A percentile compares a stretch with the other conserved stretches of the same genome.
phyloP scores from a whole-genome alignment of 371 early-diverging fungal species.

The Catenaria anguillulae region DNA sequence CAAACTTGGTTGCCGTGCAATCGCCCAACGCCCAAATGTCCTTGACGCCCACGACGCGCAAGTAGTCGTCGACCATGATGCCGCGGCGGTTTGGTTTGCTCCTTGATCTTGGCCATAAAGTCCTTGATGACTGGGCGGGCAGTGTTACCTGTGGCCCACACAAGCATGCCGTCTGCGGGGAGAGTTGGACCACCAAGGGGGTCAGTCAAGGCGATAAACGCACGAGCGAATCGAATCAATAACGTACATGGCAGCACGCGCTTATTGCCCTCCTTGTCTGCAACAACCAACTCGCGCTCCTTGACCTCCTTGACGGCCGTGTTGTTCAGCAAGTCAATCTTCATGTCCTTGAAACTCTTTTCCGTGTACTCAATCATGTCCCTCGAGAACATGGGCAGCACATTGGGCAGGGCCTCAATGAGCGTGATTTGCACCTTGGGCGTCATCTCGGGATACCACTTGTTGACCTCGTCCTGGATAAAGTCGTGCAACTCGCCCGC shows the following conservation, averaged over 20 bases:
- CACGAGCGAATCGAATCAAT: too few species aligned
- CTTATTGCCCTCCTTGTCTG: conserved; percentile 44
- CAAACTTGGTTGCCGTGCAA: conserved; percentile 63
- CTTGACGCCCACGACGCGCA: conserved; percentile 54
- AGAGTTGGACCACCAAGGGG: too few species aligned
- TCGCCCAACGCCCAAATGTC: conserved; percentile 77
- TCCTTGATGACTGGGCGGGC: conserved; percentile 58
- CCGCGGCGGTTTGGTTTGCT: conserved; percentile 67
- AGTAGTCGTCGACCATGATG: conserved; percentile 63
- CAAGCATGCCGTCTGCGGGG: conserved; percentile 73
- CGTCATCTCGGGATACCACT: conserved; percentile 57
- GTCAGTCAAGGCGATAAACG: too few species aligned
- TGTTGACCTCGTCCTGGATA: conserved; percentile 58
- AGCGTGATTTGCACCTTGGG: conserved; percentile 68
- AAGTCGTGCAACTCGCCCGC: conserved; percentile 91
- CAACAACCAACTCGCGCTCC: conserved; percentile 60
- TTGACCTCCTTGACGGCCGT: conserved; percentile 79
- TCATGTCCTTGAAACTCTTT: conserved; percentile 65
- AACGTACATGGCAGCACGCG: conserved; percentile 39
- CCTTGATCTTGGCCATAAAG: conserved; percentile 45
- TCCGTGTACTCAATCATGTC: conserved; percentile 82
- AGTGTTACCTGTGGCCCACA: conserved; percentile 93
- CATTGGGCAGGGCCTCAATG: conserved; percentile 72
- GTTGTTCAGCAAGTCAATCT: conserved; percentile 67
- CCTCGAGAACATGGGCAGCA: conserved; percentile 75